Evolutionary conservation across 257 asterid genomes (phyloP), one percentile per base, ranked within the genome.

Genomic region (Solanum raphanifolium): DNA sequence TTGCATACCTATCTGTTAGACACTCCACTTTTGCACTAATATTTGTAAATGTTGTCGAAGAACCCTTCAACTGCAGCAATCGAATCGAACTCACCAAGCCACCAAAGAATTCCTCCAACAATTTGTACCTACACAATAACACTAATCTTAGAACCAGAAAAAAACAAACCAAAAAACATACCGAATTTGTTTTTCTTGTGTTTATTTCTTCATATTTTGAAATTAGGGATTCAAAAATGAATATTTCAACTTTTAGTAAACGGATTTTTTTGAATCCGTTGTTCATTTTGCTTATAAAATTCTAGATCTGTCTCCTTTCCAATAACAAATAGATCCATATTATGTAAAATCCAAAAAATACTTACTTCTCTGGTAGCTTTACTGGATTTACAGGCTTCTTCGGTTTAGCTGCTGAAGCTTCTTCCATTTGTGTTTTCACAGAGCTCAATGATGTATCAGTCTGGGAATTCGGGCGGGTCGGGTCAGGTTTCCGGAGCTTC

Each of bases 1-100:
- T 74, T 21, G 18, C 83, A 32, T 90, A 97, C 99, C 98, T 95
- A 25, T 95, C 98, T 0, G 99, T 94, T 87, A 97, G 91, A 71
- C 86, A 83, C 89, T 94, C 95, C 4, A 97, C 87, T 78, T 94
- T 93, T 66, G 96, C 58, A 81, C 95, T 89, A 86, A 97, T 91
- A n/a, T 92, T 94, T 23, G 93, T 87, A 90, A 95, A 95, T 36
- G 91, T 90, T 20, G 98, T 39, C 4, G 91, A 34, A 3, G 91
- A 91, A 86, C 95, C 90, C 91, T 93, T 97, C 83, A 95, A 39
- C 23, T 86, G 91, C 62, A 96, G 96, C 89, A 96, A 92, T 90
- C 96, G 92, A 85, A 94, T 92, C 13, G 97, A 94, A 89, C 93
- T 93, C 89, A 93, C 95, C 92, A 97, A 90, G 89, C 98, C 87